A percentile compares a stretch with the other conserved stretches of the same genome.
phyloP scores from a whole-genome alignment of 2,329 filamentous ascomycete species.

The Fusarium lyarnte region DNA sequence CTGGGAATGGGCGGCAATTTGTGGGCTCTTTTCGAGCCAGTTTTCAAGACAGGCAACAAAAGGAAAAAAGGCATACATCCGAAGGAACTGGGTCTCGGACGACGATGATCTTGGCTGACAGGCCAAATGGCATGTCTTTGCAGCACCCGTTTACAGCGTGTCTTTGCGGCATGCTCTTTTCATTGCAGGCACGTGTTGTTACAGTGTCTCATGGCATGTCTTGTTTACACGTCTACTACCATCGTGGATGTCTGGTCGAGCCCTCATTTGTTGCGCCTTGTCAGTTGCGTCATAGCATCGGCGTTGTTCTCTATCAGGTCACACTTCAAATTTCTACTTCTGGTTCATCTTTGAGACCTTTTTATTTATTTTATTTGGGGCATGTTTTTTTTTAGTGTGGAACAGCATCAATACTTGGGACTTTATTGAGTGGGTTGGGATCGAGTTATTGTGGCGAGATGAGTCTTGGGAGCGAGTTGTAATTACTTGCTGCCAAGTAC shows the following conservation, averaged over 20 bases:
- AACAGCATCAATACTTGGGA: constrained; percentile 13
- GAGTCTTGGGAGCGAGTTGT: neutral
- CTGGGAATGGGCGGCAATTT: constrained; percentile 22
- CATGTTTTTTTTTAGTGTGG: neutral
- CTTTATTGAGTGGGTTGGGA: neutral
- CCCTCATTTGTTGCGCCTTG: constrained; percentile 9
- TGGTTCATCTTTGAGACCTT: neutral
- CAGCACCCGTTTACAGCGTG: neutral
- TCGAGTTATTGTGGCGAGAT: neutral
- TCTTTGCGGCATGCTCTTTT: neutral
- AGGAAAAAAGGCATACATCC: neutral
- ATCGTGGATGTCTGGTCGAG: neutral
- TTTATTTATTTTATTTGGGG: neutral
- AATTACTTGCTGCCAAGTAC: neutral
- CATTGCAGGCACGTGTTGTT: too few species aligned
- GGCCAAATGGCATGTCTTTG: neutral
- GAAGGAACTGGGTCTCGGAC: neutral
- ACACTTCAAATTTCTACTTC: neutral
- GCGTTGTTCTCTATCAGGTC: constrained; percentile 25
- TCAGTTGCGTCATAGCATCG: constrained; percentile 42
- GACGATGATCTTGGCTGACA: constrained; percentile 6
- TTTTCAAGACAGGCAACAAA: constrained; percentile 22
- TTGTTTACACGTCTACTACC: neutral
- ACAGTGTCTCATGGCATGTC: neutral
- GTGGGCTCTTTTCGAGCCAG: constrained; percentile 28